phyloP scores from a whole-genome alignment of 495 filamentous ascomycete species.

The Lophium mytilinum region DNA sequence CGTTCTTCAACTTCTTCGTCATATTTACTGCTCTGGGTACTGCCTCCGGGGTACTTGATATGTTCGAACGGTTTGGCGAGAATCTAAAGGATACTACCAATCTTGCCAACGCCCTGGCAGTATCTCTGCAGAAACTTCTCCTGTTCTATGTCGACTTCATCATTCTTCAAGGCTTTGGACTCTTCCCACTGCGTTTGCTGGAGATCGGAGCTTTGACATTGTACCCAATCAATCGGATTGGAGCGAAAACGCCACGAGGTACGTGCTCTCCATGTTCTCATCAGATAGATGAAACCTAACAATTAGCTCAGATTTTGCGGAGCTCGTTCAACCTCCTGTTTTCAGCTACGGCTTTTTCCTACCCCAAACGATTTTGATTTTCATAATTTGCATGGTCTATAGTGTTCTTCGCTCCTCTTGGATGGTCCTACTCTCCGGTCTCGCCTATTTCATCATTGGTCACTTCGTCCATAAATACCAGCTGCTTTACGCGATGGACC shows the following conservation, averaged over 20 bases:
- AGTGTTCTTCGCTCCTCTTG: constrained; percentile 78
- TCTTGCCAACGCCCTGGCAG: constrained; percentile 68
- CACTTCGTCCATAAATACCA: constrained; percentile 98
- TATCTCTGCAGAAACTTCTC: constrained; percentile 60
- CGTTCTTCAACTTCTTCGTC: constrained; percentile 97
- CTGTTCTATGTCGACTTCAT: constrained; percentile 93
- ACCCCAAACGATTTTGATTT: constrained; percentile 80
- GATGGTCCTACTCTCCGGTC: constrained; percentile 71
- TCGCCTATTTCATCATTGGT: constrained; percentile 82
- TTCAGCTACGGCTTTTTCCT: constrained; percentile 97
- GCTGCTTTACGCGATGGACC: constrained; percentile 95
- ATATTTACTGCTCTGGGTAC: constrained; percentile 89
- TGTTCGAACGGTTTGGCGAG: constrained; percentile 62
- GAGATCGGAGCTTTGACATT: constrained; percentile 79
- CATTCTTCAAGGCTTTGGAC: constrained; percentile 80
- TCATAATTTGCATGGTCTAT: constrained; percentile 93
- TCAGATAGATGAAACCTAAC: not conserved
- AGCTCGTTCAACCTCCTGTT: constrained; percentile 70
- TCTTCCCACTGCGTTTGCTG: constrained; percentile 87
- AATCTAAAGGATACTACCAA: constrained; percentile 68
- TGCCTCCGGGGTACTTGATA: constrained; percentile 57
- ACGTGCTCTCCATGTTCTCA: not conserved
- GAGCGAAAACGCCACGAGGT: constrained; percentile 78
- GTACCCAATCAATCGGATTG: constrained; percentile 71
- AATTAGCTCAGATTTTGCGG: constrained; percentile 59